A percentile compares a stretch with the other conserved stretches of the same genome.
Conservation (phyloP, 148 eudicot genomes). For the Rhododendron williamsianum region DNA sequence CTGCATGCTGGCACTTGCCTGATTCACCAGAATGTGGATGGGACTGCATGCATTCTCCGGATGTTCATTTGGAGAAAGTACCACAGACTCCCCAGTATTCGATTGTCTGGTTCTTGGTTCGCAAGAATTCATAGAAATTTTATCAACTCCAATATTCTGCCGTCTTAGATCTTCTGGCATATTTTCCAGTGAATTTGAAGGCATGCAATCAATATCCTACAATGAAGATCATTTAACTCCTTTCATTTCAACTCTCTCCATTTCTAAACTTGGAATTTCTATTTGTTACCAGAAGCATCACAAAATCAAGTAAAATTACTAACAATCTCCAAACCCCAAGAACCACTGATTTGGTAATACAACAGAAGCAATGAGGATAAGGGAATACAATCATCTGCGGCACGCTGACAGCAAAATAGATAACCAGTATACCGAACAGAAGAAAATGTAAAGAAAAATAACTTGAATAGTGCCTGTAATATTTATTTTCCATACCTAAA, state of each 20-base stretch:
- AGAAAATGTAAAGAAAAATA: background rate
- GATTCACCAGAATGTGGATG: slow-evolving; percentile 27
- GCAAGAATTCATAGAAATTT: slow-evolving; percentile 24
- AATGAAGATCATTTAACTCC: slow-evolving; percentile 6
- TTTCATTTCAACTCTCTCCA: background rate
- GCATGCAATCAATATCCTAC: slow-evolving; percentile 99
- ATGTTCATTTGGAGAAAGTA: slow-evolving; percentile 33
- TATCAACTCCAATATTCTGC: slow-evolving; percentile 42
- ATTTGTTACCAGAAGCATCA: background rate
- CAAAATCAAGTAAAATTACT: background rate
- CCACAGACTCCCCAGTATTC: slow-evolving; percentile 26
- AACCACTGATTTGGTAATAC: background rate
- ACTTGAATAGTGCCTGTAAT: background rate
- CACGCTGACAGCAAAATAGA: background rate
- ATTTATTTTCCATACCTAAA: background rate
- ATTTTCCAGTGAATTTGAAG: slow-evolving; percentile 61
- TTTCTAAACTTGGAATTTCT: background rate
- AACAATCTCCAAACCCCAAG: background rate
- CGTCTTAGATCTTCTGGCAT: slow-evolving; percentile 57
- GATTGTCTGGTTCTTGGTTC: slow-evolving; percentile 28
- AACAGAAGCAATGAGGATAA: background rate
- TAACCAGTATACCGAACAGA: background rate
- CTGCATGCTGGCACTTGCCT: slow-evolving; percentile 39
- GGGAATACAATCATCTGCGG: background rate
- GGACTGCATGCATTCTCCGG: slow-evolving; percentile 9